Percentiles rank a stretch among this genome's conserved stretches.
These are phyloP conservation scores for Periconia sp. DNA, from an alignment of 2,329 filamentous ascomycete genomes.

Conservation along the genomic window DNA sequence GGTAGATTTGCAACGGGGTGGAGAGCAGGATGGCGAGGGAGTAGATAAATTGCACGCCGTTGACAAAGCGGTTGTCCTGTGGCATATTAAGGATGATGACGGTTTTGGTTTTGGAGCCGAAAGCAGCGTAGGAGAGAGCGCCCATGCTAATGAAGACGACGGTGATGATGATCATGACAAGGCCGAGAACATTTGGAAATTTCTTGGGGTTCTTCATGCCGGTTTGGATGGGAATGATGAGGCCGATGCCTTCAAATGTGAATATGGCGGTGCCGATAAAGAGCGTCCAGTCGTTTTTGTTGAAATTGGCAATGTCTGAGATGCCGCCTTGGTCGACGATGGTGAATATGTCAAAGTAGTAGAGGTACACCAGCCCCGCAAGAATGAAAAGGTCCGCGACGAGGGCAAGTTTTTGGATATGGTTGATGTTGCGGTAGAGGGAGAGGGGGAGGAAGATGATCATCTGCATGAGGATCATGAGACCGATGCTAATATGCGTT, in stretches of 20 bases:
- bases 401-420: constrained; percentile 92
- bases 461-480: constrained; percentile 92
- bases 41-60: constrained; percentile 94
- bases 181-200: constrained; percentile 84
- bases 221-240: constrained; percentile 97
- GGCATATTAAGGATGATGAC: constrained; percentile 95
- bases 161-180: constrained; percentile 94
- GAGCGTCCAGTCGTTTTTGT: constrained; percentile 87
- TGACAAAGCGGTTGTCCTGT: constrained; percentile 93
- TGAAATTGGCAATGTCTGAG: constrained; percentile 88
- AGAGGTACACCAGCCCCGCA: constrained; percentile 86
- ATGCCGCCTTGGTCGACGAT: constrained; percentile 72
- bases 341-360: constrained; percentile 91
- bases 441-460: constrained; percentile 93
- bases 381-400: constrained; percentile 94
- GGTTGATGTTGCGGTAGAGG: constrained; percentile 92
- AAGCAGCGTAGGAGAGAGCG: constrained; percentile 92
- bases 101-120: constrained; percentile 92
- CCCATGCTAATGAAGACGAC: constrained; percentile 89
- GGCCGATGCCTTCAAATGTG: constrained; percentile 95
- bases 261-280: constrained; percentile 99
- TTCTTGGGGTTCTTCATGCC: constrained; percentile 91
- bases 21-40: constrained; percentile 96
- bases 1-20: constrained; percentile 95
- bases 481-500: constrained; percentile 81